Conservation (phyloP, 495 filamentous ascomycete species). For the Hyaloscypha hepaticicola region DNA sequence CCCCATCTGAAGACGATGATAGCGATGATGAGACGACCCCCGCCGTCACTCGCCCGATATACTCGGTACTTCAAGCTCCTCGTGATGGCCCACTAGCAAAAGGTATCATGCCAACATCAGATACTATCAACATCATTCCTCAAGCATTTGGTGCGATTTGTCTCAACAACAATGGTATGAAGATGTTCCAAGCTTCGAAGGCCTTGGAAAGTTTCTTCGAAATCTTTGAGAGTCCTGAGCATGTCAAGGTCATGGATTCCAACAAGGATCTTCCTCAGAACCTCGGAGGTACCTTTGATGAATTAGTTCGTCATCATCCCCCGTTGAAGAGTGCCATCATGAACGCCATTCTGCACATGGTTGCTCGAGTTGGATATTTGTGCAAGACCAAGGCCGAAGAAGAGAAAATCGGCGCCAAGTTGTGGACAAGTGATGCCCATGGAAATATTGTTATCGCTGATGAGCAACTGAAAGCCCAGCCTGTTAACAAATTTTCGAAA, state of each 20-base stretch:
- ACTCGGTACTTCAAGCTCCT: slow-evolving; percentile 37
- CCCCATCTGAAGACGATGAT: slow-evolving; percentile 19
- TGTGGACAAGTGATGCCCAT: slow-evolving; percentile 57
- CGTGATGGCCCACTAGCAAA: slow-evolving; percentile 53
- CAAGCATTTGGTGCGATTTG: slow-evolving; percentile 91
- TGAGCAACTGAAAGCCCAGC: slow-evolving; percentile 33
- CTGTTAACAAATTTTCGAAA: slow-evolving; percentile 26
- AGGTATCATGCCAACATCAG: slow-evolving; percentile 78
- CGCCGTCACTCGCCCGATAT: slow-evolving; percentile 10
- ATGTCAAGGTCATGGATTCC: slow-evolving; percentile 76
- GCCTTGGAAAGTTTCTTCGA: slow-evolving; percentile 86
- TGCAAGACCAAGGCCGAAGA: slow-evolving; percentile 64
- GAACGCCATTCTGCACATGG: slow-evolving; percentile 77
- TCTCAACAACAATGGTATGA: slow-evolving; percentile 82
- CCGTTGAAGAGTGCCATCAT: slow-evolving; percentile 75
- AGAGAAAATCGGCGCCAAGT: slow-evolving; percentile 72
- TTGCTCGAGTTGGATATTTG: slow-evolving; percentile 69
- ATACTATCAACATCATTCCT: slow-evolving; percentile 84
- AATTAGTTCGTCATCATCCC: slow-evolving; percentile 92
- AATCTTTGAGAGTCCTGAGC: slow-evolving; percentile 87
- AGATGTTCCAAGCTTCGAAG: slow-evolving; percentile 79
- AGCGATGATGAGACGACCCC: slow-evolving; percentile 22
- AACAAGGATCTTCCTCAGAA: slow-evolving; percentile 64
- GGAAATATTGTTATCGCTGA: slow-evolving; percentile 54
- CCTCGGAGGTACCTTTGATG: slow-evolving; percentile 85